These are phyloP conservation scores for Monilinia vaccinii-corymbosi DNA, from an alignment of 2,329 filamentous ascomycete species.

Conservation along the genomic window DNA sequence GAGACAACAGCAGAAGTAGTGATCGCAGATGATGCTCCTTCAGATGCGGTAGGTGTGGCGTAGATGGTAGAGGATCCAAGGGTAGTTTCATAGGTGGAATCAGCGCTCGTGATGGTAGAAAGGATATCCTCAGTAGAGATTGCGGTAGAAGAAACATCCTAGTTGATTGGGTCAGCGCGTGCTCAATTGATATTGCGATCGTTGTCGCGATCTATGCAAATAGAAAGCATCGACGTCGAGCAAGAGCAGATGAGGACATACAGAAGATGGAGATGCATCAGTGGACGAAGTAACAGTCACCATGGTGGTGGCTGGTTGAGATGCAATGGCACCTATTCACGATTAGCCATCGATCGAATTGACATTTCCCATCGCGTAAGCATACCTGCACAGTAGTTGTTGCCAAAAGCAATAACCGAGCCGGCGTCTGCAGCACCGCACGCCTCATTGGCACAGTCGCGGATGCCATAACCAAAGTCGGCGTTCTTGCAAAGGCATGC, in stretches of 20 bases:
- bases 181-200: neutral
- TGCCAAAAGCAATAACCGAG: slow-evolving; percentile 26
- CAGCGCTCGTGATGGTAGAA: slow-evolving; percentile 17
- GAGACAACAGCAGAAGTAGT: slow-evolving; percentile 15
- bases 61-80: slow-evolving; percentile 24
- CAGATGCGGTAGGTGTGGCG: slow-evolving; percentile 4
- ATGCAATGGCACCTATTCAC: neutral
- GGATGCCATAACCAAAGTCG: slow-evolving; percentile 38
- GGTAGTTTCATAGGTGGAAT: slow-evolving; percentile 19
- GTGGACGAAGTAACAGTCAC: slow-evolving; percentile 3
- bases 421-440: slow-evolving; percentile 27
- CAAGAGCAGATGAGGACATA: neutral
- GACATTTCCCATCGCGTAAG: neutral
- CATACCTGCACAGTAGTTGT: slow-evolving; percentile 23
- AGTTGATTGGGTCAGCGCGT: neutral
- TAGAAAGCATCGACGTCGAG: neutral
- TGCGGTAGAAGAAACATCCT: slow-evolving; percentile 7
- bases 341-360: neutral
- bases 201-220: neutral
- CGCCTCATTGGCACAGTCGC: slow-evolving; percentile 37
- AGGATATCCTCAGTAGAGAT: slow-evolving; percentile 23
- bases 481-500: slow-evolving; percentile 36
- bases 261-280: slow-evolving; percentile 1
- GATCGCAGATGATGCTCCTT: slow-evolving; percentile 9
- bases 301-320: slow-evolving; percentile 7